Conservation (phyloP, 2,329 filamentous ascomycete genomes). For the Trichocomaceae sp. region DNA sequence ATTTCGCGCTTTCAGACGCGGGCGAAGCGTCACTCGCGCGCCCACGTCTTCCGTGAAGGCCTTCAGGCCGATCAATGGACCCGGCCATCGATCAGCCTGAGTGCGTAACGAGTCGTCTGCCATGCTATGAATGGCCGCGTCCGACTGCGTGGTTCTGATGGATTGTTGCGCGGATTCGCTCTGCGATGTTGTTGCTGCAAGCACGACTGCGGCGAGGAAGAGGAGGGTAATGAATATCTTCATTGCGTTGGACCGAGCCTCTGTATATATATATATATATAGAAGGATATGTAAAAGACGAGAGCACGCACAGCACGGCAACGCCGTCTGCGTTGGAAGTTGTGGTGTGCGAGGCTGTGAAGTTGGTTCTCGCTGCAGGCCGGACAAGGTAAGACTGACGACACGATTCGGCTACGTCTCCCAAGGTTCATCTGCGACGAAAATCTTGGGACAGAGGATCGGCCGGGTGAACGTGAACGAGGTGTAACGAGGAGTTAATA, state of each 20-base stretch:
- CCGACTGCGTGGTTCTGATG: background rate
- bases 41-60: constrained; percentile 19
- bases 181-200: constrained; percentile 1
- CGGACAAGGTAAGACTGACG: constrained; percentile 4
- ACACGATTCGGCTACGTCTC: background rate
- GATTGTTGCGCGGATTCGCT: constrained; percentile 2
- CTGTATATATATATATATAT: background rate
- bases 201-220: constrained; percentile 3
- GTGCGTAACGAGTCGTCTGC: background rate
- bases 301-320: background rate
- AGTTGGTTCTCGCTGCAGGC: background rate
- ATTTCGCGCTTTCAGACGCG: constrained; percentile 24
- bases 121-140: background rate
- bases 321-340: background rate
- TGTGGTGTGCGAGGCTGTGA: background rate
- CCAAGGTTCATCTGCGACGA: background rate
- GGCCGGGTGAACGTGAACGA: background rate
- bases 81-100: constrained; percentile 24
- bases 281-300: background rate
- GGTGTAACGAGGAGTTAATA: background rate
- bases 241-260: constrained; percentile 1
- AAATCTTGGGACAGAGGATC: background rate
- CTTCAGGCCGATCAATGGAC: constrained; percentile 24
- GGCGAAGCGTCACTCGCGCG: constrained; percentile 19
- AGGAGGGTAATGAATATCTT: constrained; percentile 6